Percentiles rank a stretch among this genome's conserved stretches.
These are phyloP conservation scores for Pyricularia sp. DNA, from an alignment of 2,329 filamentous ascomycete genomes.

Conservation along the genomic window DNA sequence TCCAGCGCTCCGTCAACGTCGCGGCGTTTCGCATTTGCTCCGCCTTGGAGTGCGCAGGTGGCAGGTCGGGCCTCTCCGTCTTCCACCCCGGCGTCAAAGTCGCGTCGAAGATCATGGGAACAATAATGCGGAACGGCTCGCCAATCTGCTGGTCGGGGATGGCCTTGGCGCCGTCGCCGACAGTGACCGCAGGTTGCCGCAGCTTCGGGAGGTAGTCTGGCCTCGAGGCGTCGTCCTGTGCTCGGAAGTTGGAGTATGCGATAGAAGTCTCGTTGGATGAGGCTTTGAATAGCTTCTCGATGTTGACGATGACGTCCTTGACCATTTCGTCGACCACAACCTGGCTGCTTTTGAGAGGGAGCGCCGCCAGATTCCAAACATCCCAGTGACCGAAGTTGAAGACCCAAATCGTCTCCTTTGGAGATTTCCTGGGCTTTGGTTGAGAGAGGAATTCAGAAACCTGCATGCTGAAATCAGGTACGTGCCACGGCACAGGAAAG, in stretches of 20 bases:
- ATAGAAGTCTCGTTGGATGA: conserved; percentile 30
- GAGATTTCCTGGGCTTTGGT: conserved; percentile 20
- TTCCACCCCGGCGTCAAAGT: conserved; percentile 45
- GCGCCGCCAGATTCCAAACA: conserved; percentile 39
- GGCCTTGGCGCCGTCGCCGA: background rate
- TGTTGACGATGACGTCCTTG: conserved; percentile 30
- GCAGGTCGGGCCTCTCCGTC: conserved; percentile 28
- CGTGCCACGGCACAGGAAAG: conserved; percentile 29
- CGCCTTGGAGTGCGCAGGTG: conserved; percentile 33
- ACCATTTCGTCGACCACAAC: conserved; percentile 26
- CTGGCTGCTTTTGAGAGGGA: conserved; percentile 30
- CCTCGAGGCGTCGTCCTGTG: background rate
- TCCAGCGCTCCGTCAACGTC: conserved; percentile 41
- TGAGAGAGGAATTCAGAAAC: conserved; percentile 34
- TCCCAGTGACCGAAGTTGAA: conserved; percentile 47
- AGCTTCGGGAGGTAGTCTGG: conserved; percentile 21
- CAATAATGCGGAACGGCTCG: conserved; percentile 36
- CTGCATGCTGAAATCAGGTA: conserved; percentile 34
- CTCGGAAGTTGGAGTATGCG: conserved; percentile 28
- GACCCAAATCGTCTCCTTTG: conserved; percentile 42
- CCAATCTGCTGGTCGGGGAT: background rate
- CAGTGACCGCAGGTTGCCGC: background rate
- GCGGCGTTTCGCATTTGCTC: conserved; percentile 47
- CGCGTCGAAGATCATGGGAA: conserved; percentile 43
- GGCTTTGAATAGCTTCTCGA: conserved; percentile 36